Conservation (phyloP, 805 yeast genomes). For the Barnettozyma siamensis region DNA sequence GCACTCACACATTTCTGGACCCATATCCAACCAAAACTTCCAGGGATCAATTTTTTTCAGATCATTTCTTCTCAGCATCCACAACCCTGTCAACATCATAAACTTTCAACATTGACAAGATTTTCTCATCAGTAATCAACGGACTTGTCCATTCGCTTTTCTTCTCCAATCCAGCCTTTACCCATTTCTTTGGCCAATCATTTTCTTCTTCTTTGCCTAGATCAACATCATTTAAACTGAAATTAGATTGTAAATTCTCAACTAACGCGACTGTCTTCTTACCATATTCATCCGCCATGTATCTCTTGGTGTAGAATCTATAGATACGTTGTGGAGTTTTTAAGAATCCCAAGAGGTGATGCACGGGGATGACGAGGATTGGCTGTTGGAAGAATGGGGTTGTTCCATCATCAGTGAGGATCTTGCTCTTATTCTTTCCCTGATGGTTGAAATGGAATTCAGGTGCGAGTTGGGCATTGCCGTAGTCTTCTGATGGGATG, state of each 20-base stretch:
- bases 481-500: slow-evolving; percentile 54
- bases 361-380: slow-evolving; percentile 66
- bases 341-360: slow-evolving; percentile 72
- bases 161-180: slow-evolving; percentile 63
- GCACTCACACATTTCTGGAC: too few relatives aligned
- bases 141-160: slow-evolving; percentile 87
- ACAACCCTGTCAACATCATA: slow-evolving; percentile 26
- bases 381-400: slow-evolving; percentile 75
- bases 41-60: background rate
- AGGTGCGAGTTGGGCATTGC: slow-evolving; percentile 44
- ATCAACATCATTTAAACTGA: slow-evolving; percentile 35
- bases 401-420: slow-evolving; percentile 30
- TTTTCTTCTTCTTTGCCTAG: slow-evolving; percentile 56
- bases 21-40: too few relatives aligned
- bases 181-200: slow-evolving; percentile 89
- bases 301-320: slow-evolving; percentile 70
- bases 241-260: slow-evolving; percentile 44
- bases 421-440: too few relatives aligned
- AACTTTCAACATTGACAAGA: slow-evolving; percentile 47
- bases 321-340: slow-evolving; percentile 71
- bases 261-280: slow-evolving; percentile 46
- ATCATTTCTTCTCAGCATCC: background rate
- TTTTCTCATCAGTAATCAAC: slow-evolving; percentile 62
- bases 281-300: slow-evolving; percentile 64
- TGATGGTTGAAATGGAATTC: slow-evolving; percentile 30